Evolutionary conservation across 768 basidiomycete species (phyloP).

Genomic region (Boletus insuetus): DNA sequence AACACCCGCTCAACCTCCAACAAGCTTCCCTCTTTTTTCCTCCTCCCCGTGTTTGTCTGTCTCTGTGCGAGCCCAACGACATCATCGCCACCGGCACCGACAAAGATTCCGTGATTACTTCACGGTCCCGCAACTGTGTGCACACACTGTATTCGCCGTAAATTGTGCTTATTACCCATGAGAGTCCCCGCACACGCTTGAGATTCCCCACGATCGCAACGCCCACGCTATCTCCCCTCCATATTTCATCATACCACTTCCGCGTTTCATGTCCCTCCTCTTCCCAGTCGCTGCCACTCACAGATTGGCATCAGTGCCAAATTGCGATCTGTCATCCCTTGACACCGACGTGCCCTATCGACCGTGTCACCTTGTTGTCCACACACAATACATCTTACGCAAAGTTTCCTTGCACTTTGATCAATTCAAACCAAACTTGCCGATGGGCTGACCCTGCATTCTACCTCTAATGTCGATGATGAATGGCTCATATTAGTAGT

Average conservation of each 20-base stretch:
- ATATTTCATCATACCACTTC: too few species aligned
- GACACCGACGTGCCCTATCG: background rate
- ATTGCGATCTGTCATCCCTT: too few species aligned
- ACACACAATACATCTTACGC: background rate
- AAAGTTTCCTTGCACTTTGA: background rate
- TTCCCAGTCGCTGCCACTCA: too few species aligned
- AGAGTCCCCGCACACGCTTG: background rate
- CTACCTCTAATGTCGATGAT: background rate
- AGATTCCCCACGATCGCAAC: too few species aligned
- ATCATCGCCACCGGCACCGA: slow-evolving; percentile 4
- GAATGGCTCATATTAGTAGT: too few species aligned
- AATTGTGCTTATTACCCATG: background rate
- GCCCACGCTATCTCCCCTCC: too few species aligned
- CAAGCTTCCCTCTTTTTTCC: too few species aligned
- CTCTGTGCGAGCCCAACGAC: too few species aligned
- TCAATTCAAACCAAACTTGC: slow-evolving; percentile 1
- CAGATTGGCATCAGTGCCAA: too few species aligned
- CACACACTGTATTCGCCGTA: background rate
- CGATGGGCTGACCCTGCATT: slow-evolving; percentile 14
- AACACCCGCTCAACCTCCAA: background rate
- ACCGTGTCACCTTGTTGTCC: background rate
- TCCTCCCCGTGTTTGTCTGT: too few species aligned
- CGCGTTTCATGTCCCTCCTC: too few species aligned
- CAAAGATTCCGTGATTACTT: background rate
- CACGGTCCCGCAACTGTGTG: slow-evolving; percentile 1